Evolutionary conservation across 148 eudicot genomes (phyloP).

Genomic region (Salicornia ramosissima): DNA sequence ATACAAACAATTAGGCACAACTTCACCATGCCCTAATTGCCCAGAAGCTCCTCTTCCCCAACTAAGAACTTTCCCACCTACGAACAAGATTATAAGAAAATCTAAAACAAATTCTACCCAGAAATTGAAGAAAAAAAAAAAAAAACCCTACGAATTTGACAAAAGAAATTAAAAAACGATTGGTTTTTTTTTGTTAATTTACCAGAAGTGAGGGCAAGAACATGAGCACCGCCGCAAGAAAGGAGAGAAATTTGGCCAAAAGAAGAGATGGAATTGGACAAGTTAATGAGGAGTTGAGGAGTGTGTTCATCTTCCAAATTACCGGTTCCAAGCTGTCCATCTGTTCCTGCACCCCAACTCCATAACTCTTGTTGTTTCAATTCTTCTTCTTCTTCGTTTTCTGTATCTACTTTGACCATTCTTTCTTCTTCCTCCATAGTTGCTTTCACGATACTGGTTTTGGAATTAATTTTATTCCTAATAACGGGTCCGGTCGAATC

Average conservation of each 20-base stretch:
- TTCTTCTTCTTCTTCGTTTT: slow-evolving; percentile 20
- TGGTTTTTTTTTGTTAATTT: not conserved
- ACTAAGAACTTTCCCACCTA: slow-evolving; percentile 72
- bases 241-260: slow-evolving; percentile 40
- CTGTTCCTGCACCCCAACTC: slow-evolving; percentile 99
- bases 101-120: not conserved
- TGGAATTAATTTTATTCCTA: too few species aligned
- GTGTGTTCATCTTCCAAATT: slow-evolving; percentile 53
- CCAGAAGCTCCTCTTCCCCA: slow-evolving; percentile 97
- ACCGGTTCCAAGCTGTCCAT: slow-evolving; percentile 73
- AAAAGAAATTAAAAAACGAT: not conserved
- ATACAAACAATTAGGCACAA: slow-evolving; percentile 35
- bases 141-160: not conserved
- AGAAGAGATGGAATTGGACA: slow-evolving; percentile 29
- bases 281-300: slow-evolving; percentile 43
- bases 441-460: too few species aligned
- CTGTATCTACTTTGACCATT: slow-evolving; percentile 10
- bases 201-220: slow-evolving; percentile 67
- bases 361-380: slow-evolving; percentile 35
- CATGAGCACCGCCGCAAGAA: slow-evolving; percentile 96
- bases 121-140: not conserved
- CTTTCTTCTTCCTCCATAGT: slow-evolving; percentile 31
- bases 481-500: too few species aligned
- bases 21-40: slow-evolving; percentile 79
- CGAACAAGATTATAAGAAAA: slow-evolving; percentile 20